Evolutionary conservation across 164 flowering plant species (phyloP).

Genomic region (Magnolia officinalis): DNA sequence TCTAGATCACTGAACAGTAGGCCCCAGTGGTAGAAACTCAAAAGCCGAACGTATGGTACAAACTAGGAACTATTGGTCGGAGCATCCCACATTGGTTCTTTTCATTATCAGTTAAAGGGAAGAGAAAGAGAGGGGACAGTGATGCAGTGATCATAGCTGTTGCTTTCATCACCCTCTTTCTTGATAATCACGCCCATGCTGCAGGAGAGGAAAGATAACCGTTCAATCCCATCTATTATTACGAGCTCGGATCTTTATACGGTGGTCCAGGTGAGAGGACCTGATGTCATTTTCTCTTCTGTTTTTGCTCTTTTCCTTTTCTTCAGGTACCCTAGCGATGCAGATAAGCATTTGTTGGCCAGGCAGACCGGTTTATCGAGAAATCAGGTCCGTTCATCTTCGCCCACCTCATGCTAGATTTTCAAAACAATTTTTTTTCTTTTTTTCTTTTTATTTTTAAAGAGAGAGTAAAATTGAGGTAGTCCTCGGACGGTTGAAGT

Average conservation of each 20-base stretch:
- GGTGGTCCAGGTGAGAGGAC: not conserved
- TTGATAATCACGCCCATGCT: constrained; percentile 51
- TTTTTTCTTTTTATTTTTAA: not conserved
- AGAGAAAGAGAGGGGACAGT: constrained; percentile 12
- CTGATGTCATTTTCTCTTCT: constrained; percentile 22
- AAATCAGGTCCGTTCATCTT: constrained; percentile 37
- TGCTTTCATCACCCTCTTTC: constrained; percentile 17
- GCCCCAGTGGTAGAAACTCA: too few relatives aligned
- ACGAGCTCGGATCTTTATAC: constrained; percentile 14
- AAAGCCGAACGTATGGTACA: too few relatives aligned
- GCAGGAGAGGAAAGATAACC: constrained; percentile 7
- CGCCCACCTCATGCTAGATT: not conserved
- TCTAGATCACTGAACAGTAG: too few relatives aligned
- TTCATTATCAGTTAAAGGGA: not conserved
- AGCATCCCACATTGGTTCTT: too few relatives aligned
- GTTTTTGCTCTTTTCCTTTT: constrained; percentile 5
- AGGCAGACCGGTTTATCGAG: constrained; percentile 52
- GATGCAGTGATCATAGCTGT: constrained; percentile 18
- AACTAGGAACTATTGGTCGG: too few relatives aligned
- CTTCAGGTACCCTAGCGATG: constrained; percentile 49
- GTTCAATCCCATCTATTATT: constrained; percentile 22
- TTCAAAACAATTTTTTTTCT: not conserved
- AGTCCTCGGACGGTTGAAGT: too few relatives aligned
- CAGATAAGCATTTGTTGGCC: constrained; percentile 51
- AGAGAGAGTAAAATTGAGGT: not conserved